These are phyloP conservation scores for Lactarius vividus DNA, from an alignment of 768 basidiomycete genomes.

Conservation along the genomic window DNA sequence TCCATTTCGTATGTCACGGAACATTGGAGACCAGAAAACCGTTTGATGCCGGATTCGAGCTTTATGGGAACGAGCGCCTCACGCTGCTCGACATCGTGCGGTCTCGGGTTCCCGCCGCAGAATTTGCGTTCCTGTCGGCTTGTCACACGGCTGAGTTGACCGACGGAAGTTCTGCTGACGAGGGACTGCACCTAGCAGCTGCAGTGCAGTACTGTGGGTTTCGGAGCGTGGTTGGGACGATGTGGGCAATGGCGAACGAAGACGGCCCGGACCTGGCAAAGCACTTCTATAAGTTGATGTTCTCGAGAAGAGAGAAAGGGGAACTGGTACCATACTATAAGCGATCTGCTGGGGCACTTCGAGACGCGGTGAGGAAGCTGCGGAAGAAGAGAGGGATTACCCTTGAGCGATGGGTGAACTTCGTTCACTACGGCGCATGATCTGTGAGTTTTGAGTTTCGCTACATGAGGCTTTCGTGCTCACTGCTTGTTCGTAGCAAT, in stretches of 20 bases:
- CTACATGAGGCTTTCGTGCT: neutral
- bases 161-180: neutral
- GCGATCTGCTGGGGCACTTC: neutral
- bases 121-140: neutral
- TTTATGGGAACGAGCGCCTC: neutral
- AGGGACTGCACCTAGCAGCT: too few relatives aligned
- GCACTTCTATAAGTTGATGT: neutral
- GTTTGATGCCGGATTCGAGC: neutral
- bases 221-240: neutral
- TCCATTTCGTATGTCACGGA: neutral
- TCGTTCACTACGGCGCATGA: conserved; percentile 5
- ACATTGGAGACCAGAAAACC: neutral
- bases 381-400: neutral
- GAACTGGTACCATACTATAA: neutral
- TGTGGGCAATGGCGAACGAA: neutral
- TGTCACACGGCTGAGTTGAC: neutral
- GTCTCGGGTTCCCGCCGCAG: neutral
- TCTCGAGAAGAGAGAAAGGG: neutral
- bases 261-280: neutral
- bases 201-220: too few relatives aligned
- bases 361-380: neutral
- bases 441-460: neutral
- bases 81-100: neutral
- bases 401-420: neutral
- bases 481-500: neutral